A percentile compares a stretch with the other conserved stretches of the same genome.
These are phyloP conservation scores for Sugiyamaella valdiviana DNA, from an alignment of 805 yeast species.

Conservation along the genomic window DNA sequence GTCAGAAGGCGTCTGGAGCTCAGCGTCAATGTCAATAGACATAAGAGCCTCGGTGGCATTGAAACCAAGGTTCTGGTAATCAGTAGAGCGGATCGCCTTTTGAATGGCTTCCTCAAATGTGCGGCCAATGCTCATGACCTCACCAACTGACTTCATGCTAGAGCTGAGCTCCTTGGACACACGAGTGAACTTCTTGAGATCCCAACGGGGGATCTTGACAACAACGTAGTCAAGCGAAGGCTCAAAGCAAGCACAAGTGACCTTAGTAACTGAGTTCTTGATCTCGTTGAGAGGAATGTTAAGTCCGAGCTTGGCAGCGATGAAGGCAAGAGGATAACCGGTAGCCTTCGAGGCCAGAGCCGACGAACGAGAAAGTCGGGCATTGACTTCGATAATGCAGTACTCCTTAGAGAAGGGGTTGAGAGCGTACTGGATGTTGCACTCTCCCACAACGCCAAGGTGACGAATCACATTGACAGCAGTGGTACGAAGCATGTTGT, in stretches of 20 bases:
- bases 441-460: conserved; percentile 98
- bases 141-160: conserved; percentile 98
- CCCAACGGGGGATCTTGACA: conserved; percentile 98
- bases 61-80: conserved; percentile 93
- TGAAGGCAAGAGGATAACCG: conserved; percentile 96
- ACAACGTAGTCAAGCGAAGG: conserved; percentile 96
- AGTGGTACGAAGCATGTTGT: conserved; percentile 95
- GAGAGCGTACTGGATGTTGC: conserved; percentile 95
- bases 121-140: conserved; percentile 96
- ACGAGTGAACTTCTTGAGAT: conserved; percentile 88
- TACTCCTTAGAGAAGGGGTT: conserved; percentile 91
- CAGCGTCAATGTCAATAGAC: conserved; percentile 88
- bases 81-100: conserved; percentile 94
- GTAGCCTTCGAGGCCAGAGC: conserved; percentile 98
- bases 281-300: conserved; percentile 88
- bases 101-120: conserved; percentile 97
- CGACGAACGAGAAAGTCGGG: conserved; percentile 96
- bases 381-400: conserved; percentile 96
- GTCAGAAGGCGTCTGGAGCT: conserved; percentile 95
- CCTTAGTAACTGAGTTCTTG: conserved; percentile 86
- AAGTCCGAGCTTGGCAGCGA: conserved; percentile 94
- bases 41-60: conserved; percentile 70
- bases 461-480: conserved; percentile 97
- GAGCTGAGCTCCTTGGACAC: conserved; percentile 84
- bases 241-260: conserved; percentile 94